phyloP scores from a whole-genome alignment of 148 eudicot species.

The Dianthus caryophyllus region DNA sequence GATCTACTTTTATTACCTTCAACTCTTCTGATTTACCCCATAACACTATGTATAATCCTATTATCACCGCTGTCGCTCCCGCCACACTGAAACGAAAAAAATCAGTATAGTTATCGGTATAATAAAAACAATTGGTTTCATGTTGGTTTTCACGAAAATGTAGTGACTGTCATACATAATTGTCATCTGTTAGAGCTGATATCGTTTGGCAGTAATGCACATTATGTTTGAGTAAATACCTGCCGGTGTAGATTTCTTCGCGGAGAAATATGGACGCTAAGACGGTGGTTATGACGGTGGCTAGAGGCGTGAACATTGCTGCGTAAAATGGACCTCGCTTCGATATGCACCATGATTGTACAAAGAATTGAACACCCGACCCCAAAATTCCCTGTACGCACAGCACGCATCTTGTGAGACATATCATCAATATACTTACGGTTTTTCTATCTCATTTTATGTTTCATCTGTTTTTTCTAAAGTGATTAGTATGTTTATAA shows the following conservation, averaged over 20 bases:
- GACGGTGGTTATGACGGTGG: conserved; percentile 50
- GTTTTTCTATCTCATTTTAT: no score
- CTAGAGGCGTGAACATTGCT: conserved; percentile 76
- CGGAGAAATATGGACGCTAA: conserved; percentile 46
- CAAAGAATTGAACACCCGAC: conserved; percentile 35
- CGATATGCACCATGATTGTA: conserved; percentile 69
- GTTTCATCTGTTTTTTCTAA: no score
- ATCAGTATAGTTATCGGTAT: no score
- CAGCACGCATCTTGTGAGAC: no score
- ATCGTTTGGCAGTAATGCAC: no score
- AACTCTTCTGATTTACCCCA: conserved; percentile 58
- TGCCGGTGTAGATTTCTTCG: conserved; percentile 60
- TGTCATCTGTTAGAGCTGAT: no score
- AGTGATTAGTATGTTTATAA: no score
- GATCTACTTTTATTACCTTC: background rate
- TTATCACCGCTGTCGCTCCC: conserved; percentile 49
- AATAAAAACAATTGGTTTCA: no score
- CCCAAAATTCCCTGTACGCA: conserved; percentile 21
- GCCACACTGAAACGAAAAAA: conserved; percentile 47
- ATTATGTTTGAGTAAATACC: conserved; percentile 33
- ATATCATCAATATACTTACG: no score
- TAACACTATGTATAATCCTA: conserved; percentile 57
- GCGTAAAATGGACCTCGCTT: conserved; percentile 60
- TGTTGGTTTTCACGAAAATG: no score
- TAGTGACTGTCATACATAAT: no score